Conservation (phyloP, 768 basidiomycete genomes). For the Lactarius psammicola region DNA sequence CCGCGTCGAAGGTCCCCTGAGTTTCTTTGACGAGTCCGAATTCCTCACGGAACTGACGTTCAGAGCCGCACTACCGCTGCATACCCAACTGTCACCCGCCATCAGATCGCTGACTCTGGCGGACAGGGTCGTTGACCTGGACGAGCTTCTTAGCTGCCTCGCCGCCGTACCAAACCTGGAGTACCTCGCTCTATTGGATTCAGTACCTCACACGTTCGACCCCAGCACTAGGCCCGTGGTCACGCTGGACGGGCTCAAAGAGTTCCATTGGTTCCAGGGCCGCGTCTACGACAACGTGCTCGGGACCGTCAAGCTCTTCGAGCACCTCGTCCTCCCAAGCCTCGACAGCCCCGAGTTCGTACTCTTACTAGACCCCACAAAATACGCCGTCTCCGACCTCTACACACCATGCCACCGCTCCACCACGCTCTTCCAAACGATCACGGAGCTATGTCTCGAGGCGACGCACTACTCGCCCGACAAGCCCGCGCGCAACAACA, state of each 20-base stretch:
- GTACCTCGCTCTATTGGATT: slow-evolving; percentile 14
- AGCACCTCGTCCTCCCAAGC: slow-evolving; percentile 11
- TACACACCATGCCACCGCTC: slow-evolving; percentile 9
- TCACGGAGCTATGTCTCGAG: slow-evolving; percentile 16
- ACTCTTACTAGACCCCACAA: slow-evolving; percentile 13
- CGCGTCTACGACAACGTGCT: slow-evolving; percentile 11
- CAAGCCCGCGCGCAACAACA: slow-evolving; percentile 12
- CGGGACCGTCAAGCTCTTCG: slow-evolving; percentile 22
- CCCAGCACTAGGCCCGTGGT: background rate
- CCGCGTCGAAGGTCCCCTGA: background rate
- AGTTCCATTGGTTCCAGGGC: slow-evolving; percentile 21
- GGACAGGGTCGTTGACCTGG: slow-evolving; percentile 14
- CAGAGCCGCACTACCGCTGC: slow-evolving; percentile 3
- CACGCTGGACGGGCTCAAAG: background rate
- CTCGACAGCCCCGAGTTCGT: slow-evolving; percentile 1
- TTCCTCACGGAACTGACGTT: slow-evolving; percentile 2
- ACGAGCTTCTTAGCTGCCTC: slow-evolving; percentile 14
- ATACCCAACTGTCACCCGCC: slow-evolving; percentile 6
- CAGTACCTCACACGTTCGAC: slow-evolving; percentile 17
- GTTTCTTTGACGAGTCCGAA: background rate
- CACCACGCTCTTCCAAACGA: background rate
- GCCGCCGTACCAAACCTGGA: slow-evolving; percentile 18
- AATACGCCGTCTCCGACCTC: background rate
- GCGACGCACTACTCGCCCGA: background rate
- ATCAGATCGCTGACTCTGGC: slow-evolving; percentile 15